A percentile compares a stretch with the other conserved stretches of the same genome.
Evolutionary conservation across 371 early-diverging fungal genomes (phyloP).

Genomic region (Actinomucor elegans): DNA sequence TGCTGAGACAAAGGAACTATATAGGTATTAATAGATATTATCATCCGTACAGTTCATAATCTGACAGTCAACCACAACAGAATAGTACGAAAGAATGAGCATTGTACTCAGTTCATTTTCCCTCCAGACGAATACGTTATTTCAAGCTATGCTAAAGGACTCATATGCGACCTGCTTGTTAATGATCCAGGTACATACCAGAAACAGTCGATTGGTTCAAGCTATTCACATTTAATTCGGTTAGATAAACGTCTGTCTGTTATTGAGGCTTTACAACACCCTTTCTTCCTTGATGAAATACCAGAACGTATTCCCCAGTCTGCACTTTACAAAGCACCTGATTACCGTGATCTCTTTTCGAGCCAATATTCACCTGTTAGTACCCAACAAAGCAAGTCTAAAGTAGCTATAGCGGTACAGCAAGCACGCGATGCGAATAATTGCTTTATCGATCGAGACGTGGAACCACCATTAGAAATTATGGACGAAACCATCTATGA

Average conservation of each 20-base stretch:
- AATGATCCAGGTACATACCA: constrained; percentile 65
- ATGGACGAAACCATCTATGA: constrained; percentile 6
- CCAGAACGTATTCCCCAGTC: constrained; percentile 13
- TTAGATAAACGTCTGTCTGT: constrained; percentile 17
- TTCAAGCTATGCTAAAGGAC: constrained; percentile 57
- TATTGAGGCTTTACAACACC: constrained; percentile 12
- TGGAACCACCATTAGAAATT: constrained; percentile 7
- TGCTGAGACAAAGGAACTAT: constrained; percentile 79
- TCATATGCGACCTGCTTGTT: constrained; percentile 81
- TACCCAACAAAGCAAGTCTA: background rate
- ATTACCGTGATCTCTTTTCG: background rate
- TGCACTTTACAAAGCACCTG: constrained; percentile 4
- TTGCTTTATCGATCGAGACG: background rate
- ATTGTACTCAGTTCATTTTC: background rate
- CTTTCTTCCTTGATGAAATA: constrained; percentile 15
- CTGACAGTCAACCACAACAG: background rate
- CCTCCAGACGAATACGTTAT: constrained; percentile 24
- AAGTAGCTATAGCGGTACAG: constrained; percentile 3
- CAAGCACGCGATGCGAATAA: background rate
- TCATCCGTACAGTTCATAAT: no score
- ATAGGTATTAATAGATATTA: no score
- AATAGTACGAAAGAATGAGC: constrained; percentile 4
- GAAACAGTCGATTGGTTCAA: no score
- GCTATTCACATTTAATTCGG: background rate
- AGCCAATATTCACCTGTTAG: background rate